Percentiles rank a stretch among this genome's conserved stretches.
Evolutionary conservation across 2,329 filamentous ascomycete genomes (phyloP).

Genomic region (Colletotrichum sp.): DNA sequence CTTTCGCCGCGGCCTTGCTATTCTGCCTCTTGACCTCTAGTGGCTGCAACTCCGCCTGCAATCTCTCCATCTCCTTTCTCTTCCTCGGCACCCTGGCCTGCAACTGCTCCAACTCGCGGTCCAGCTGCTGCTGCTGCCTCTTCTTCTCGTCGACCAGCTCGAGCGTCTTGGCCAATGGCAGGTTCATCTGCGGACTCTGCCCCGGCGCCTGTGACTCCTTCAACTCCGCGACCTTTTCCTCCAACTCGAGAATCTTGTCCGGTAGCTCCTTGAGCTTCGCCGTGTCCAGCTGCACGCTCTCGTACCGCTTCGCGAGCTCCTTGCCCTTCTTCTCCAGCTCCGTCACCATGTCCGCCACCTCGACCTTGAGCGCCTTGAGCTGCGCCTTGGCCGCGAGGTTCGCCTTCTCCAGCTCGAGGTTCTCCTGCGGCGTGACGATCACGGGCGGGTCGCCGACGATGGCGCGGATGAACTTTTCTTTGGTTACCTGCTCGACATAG

Average conservation of each 20-base stretch:
- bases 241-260: constrained; percentile 50
- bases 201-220: constrained; percentile 42
- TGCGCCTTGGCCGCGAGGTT: constrained; percentile 75
- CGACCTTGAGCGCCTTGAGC: constrained; percentile 80
- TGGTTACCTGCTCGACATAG: constrained; percentile 97
- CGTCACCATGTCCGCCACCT: constrained; percentile 75
- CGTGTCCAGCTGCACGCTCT: constrained; percentile 54
- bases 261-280: constrained; percentile 57
- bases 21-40: constrained; percentile 71
- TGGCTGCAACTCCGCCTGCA: constrained; percentile 71
- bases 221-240: constrained; percentile 52
- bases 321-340: constrained; percentile 72
- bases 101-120: constrained; percentile 68
- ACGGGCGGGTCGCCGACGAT: constrained; percentile 91
- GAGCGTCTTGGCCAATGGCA: constrained; percentile 64
- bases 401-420: constrained; percentile 73
- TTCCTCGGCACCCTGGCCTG: constrained; percentile 69
- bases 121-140: constrained; percentile 58
- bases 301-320: constrained; percentile 61
- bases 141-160: constrained; percentile 57
- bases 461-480: constrained; percentile 94
- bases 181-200: constrained; percentile 50
- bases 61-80: constrained; percentile 68
- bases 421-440: constrained; percentile 83
- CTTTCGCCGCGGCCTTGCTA: constrained; percentile 70